Evolutionary conservation across 768 basidiomycete species (phyloP), one percentile per base, ranked within the genome.

Genomic region (Auricularia auricula-judae): DNA sequence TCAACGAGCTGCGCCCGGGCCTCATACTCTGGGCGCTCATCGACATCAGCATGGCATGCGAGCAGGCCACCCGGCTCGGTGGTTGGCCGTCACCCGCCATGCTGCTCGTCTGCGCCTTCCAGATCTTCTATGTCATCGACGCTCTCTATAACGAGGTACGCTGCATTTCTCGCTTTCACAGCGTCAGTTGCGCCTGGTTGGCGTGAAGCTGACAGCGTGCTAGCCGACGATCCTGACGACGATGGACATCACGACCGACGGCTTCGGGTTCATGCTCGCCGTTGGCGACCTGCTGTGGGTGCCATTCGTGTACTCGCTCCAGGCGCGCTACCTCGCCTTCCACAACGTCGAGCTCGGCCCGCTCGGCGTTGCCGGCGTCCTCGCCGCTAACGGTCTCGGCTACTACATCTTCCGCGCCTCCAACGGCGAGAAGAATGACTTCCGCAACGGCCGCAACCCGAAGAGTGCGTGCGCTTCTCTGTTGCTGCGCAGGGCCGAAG

Each of bases 231-330:
- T 99, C 68, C 81, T 98, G 65, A 95, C 92, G 1, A 93, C 89
- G 3, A 99, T 99, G 91, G 97, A 99, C 71, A 95, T 99, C 72
- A 95, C 88, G 3, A 91, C 90, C 11, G 97, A 99, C 70, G 97
- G 97, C 11, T 98, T 98, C 71, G 97, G 97, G 5, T 98, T 94
- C 82, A 99, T 99, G 97, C 87, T 99, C 35, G 77, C 93, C 3
- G 83, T 96, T 59, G 96, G 97, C 51, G 93, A 98, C 71, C 83
- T 98, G 35, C 76, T 86, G 21, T 98, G 92, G 89, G 91, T 99
- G 11, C 96, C 96, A 11, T 96, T 98, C 76, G 87, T 86, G 16
- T 99, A 98, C 76, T 86, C 86, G 36, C 84, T 98, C 14, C 95
- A 98, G 77, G 91, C 95, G 1, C 88, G 94, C 62, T 99, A 91